Conservation (phyloP, 2,329 filamentous ascomycete species). For the Aspergillus thermomutatus region DNA sequence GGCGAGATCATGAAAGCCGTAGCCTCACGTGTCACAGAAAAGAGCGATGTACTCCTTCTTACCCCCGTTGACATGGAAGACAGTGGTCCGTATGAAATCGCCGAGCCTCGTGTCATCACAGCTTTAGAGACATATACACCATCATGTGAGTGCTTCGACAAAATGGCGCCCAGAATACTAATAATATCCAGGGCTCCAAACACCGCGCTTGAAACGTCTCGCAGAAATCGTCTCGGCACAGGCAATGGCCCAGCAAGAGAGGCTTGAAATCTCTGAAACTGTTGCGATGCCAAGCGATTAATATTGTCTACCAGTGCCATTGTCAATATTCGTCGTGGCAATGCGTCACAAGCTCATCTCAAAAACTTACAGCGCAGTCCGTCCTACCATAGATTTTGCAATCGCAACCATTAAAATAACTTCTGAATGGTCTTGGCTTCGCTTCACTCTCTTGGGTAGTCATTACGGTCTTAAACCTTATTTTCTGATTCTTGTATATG, state of each 20-base stretch:
- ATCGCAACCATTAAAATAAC: background rate
- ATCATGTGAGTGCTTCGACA: constrained; percentile 69
- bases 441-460: background rate
- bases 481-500: background rate
- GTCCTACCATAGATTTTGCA: background rate
- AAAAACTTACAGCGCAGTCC: background rate
- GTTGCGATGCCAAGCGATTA: constrained; percentile 24
- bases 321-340: background rate
- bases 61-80: constrained; percentile 99
- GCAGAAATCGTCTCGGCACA: constrained; percentile 98
- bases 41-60: constrained; percentile 91
- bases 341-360: background rate
- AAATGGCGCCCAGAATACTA: constrained; percentile 7
- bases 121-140: constrained; percentile 97
- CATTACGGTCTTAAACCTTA: background rate
- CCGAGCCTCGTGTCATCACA: constrained; percentile 91
- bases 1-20: constrained; percentile 99
- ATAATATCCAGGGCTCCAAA: constrained; percentile 76
- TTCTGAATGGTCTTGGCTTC: background rate
- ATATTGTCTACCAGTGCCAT: constrained; percentile 24
- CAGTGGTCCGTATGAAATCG: constrained; percentile 96
- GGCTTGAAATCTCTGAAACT: constrained; percentile 54
- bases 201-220: constrained; percentile 85
- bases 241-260: constrained; percentile 92
- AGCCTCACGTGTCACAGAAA: constrained; percentile 92